Evolutionary conservation across 2,329 filamentous ascomycete genomes (phyloP).

Genomic region (Scytalidium lignicola): DNA sequence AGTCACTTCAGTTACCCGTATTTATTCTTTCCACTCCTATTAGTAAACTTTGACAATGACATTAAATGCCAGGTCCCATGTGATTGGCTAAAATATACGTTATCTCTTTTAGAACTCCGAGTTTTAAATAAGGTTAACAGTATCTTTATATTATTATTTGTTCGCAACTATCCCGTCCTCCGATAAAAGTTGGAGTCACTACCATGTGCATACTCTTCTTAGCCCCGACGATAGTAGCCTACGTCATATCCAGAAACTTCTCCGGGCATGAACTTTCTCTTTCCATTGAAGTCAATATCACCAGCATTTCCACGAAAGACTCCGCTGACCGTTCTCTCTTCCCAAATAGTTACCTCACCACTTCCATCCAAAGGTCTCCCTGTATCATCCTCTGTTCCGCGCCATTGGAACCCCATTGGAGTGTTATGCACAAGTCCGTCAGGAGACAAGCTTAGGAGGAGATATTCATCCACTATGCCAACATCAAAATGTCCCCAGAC

Average conservation of each 20-base stretch:
- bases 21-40: too few species aligned
- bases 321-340: background rate
- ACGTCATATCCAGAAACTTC: background rate
- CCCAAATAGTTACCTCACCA: background rate
- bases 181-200: background rate
- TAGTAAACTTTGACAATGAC: too few species aligned
- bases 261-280: background rate
- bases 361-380: background rate
- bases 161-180: too few species aligned
- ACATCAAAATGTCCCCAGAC: slow-evolving; percentile 1
- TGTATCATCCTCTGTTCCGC: background rate
- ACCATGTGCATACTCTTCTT: background rate
- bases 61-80: too few species aligned
- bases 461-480: slow-evolving; percentile 2
- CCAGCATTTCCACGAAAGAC: background rate
- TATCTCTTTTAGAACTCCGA: too few species aligned
- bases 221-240: background rate
- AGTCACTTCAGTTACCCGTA: too few species aligned
- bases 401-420: background rate
- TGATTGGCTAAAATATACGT: too few species aligned
- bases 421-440: background rate
- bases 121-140: too few species aligned
- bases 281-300: background rate
- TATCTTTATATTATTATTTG: too few species aligned
- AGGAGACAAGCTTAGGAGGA: background rate